phyloP scores from a whole-genome alignment of 179 eudicot species.

The Patellifolia procumbens region DNA sequence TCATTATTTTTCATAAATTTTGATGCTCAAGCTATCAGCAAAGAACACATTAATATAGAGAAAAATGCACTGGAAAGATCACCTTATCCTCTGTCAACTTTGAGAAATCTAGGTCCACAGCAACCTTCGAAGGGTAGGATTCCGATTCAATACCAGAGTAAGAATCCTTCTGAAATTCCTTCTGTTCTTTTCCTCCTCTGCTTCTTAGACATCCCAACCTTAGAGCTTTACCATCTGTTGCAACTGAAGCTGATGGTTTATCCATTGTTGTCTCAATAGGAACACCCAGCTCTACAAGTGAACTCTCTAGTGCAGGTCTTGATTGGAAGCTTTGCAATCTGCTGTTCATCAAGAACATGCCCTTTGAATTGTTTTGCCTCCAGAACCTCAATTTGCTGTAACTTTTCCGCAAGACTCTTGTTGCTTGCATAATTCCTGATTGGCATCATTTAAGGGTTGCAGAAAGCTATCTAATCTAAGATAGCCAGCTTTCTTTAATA shows the following conservation, averaged over 20 bases:
- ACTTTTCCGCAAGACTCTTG: slow-evolving; percentile 68
- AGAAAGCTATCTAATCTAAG: slow-evolving; percentile 59
- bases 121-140: slow-evolving; percentile 36
- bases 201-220: slow-evolving; percentile 55
- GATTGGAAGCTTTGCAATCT: slow-evolving; percentile 81
- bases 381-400: slow-evolving; percentile 98
- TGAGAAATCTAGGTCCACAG: slow-evolving; percentile 36
- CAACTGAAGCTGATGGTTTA: slow-evolving; percentile 40
- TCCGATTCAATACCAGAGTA: slow-evolving; percentile 33
- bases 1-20: not conserved
- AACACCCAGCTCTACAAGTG: slow-evolving; percentile 80
- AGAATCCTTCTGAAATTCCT: slow-evolving; percentile 35
- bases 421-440: slow-evolving; percentile 54
- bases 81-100: slow-evolving; percentile 38
- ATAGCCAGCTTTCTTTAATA: slow-evolving; percentile 38
- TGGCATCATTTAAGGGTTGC: slow-evolving; percentile 43
- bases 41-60: not conserved
- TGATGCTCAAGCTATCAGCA: not conserved
- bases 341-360: slow-evolving; percentile 84
- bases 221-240: slow-evolving; percentile 54
- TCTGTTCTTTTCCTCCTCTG: slow-evolving; percentile 71
- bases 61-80: slow-evolving; percentile 9
- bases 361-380: slow-evolving; percentile 77
- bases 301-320: slow-evolving; percentile 54
- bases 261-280: slow-evolving; percentile 46